Evolutionary conservation across 352 stramenopile species (phyloP), one percentile per base, ranked within the genome.

Genomic region (Saprolegnia diclina): DNA sequence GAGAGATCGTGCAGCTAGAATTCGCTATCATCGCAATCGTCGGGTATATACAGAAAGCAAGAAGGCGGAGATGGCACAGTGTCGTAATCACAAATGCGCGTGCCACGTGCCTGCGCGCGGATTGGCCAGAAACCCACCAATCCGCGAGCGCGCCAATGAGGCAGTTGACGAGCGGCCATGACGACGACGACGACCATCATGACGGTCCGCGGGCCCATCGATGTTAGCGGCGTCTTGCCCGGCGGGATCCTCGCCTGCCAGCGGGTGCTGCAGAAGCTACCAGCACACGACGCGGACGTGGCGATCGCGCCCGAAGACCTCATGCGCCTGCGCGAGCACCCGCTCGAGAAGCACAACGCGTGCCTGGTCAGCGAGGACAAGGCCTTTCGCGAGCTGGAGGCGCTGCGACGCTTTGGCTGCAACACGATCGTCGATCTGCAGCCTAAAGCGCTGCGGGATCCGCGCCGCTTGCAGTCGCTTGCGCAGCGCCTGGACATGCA

Each of bases 301-400:
- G 26, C 19, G 32, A 56, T 42, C 10, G 52, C 50, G 18, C 70
- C 71, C 3, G 78, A 93, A 65, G 79, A 89, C 22, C 64, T 89
- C 50, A 78, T 84, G 22, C 65, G 78, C 42, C 80, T 86, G 61
- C 83, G 85, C 50, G 72, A 71, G 35, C 38, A 76, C 9, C 79
- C 85, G 29, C 74, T 50, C 48, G 66, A 72, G 19, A 80, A 79
- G 45, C 66, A 67, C 6, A 93, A 91, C 42, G 54, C 91, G 35
- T 44, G 79, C 11, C 71, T 92, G 37, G 73, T 85, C 38, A 85
- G 82, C n/a, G 82, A 91, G 35, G 81, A 89, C 74, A 80, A 90
- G 69, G 78, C 82, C n/a, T 90, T 88, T 57, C 76, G 82, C 42
- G 85, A 93, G 62, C 63, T 91, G 0, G 74, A 91, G 37, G 61